A percentile compares a stretch with the other conserved stretches of the same genome.
phyloP scores from a whole-genome alignment of 345 rosid genomes.

The Pistacia integerrima region DNA sequence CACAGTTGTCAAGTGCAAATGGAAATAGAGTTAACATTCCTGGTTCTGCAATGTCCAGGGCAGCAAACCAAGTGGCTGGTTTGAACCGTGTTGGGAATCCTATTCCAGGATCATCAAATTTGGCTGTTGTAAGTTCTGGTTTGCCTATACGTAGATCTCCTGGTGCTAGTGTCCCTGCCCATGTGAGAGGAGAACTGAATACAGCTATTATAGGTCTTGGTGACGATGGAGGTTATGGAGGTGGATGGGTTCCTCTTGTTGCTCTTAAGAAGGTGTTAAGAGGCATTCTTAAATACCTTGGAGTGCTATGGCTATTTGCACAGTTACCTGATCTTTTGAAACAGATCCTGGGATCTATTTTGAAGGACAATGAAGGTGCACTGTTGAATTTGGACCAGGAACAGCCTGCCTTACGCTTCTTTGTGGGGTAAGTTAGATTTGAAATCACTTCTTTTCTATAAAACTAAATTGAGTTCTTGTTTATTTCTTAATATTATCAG shows the following conservation, averaged over 20 bases:
- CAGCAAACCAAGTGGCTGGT: constrained; percentile 56
- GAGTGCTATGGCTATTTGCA: constrained; percentile 95
- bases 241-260: constrained; percentile 99
- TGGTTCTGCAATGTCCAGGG: constrained; percentile 60
- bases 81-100: constrained; percentile 75
- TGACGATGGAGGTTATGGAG: constrained; percentile 99
- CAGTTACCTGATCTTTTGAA: constrained; percentile 93
- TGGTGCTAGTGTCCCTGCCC: constrained; percentile 80
- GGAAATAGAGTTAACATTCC: constrained; percentile 73
- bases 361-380: constrained; percentile 93
- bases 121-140: constrained; percentile 59
- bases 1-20: constrained; percentile 55
- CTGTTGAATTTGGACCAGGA: constrained; percentile 97
- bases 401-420: constrained; percentile 97
- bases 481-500: constrained; percentile 4
- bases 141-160: constrained; percentile 82
- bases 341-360: constrained; percentile 90
- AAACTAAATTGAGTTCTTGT: not conserved
- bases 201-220: constrained; percentile 98
- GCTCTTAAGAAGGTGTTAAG: constrained; percentile 97
- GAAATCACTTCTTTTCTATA: not conserved
- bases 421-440: constrained; percentile 74
- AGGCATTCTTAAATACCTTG: constrained; percentile 95
- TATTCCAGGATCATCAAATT: constrained; percentile 61
- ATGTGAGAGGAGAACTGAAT: constrained; percentile 91